Evolutionary conservation across 768 basidiomycete genomes (phyloP).

Genomic region (Tricholomella constricta): DNA sequence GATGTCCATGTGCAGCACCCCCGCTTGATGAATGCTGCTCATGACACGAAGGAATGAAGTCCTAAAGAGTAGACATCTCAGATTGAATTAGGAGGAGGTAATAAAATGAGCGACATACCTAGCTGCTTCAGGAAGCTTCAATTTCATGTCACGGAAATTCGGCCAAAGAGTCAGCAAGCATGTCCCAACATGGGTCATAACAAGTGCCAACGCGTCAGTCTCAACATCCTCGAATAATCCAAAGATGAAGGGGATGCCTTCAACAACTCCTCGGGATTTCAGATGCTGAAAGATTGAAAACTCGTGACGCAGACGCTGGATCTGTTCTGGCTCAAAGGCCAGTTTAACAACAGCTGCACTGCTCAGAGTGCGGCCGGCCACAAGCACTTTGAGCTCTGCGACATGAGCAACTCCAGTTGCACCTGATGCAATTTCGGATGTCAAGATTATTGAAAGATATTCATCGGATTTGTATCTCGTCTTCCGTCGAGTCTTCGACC

Average conservation of each 20-base stretch:
- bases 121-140: neutral
- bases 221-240: constrained; percentile 19
- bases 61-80: neutral
- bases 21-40: constrained; percentile 4
- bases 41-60: constrained; percentile 5
- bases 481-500: constrained; percentile 2
- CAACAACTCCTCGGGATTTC: neutral
- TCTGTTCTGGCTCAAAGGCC: constrained; percentile 9
- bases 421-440: constrained; percentile 11
- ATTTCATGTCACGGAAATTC: neutral
- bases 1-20: constrained; percentile 4
- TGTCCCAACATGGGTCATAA: constrained; percentile 17
- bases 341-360: constrained; percentile 18
- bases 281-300: constrained; percentile 10
- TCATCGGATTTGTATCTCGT: constrained; percentile 3
- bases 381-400: constrained; percentile 4
- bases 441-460: constrained; percentile 11
- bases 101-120: constrained; percentile 1
- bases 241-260: constrained; percentile 15
- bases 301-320: constrained; percentile 17
- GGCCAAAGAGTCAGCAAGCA: neutral
- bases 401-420: constrained; percentile 13
- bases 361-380: neutral
- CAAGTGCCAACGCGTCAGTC: constrained; percentile 10
- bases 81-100: neutral